phyloP scores from a whole-genome alignment of 306 rosid genomes.

The Leucaena leucocephala region DNA sequence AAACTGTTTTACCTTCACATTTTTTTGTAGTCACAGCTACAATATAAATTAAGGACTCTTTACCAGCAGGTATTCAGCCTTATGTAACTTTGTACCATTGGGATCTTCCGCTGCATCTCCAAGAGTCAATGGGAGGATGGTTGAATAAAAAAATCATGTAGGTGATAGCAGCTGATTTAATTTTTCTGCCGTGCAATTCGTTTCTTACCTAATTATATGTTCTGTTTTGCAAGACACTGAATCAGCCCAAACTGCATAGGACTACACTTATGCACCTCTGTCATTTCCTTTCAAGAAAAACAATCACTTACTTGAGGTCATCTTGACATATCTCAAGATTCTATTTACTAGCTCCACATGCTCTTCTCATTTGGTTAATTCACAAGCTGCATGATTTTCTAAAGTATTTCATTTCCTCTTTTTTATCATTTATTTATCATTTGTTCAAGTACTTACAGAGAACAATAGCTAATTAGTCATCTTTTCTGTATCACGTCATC shows the following conservation, averaged over 20 bases:
- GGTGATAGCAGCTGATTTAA: constrained; percentile 33
- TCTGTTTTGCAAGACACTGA: neutral
- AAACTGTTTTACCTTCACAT: constrained; percentile 22
- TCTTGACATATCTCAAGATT: too few relatives aligned
- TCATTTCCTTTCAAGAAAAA: too few relatives aligned
- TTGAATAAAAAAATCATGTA: constrained; percentile 75
- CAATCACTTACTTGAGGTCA: too few relatives aligned
- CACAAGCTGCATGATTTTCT: too few relatives aligned
- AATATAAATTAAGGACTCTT: constrained; percentile 32
- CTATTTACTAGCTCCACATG: too few relatives aligned
- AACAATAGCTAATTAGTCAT: too few relatives aligned
- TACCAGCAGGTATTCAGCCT: constrained; percentile 79
- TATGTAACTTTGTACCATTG: constrained; percentile 88
- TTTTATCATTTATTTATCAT: too few relatives aligned
- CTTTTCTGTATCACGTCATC: too few relatives aligned
- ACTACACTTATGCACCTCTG: neutral
- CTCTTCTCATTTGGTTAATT: too few relatives aligned
- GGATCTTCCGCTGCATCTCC: constrained; percentile 96
- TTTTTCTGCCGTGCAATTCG: constrained; percentile 9
- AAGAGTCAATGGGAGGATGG: constrained; percentile 90
- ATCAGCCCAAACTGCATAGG: too few relatives aligned
- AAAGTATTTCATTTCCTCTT: too few relatives aligned
- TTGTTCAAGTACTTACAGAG: too few relatives aligned
- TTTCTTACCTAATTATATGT: constrained; percentile 6
- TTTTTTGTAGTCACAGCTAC: constrained; percentile 17